phyloP scores from a whole-genome alignment of 768 basidiomycete species.

The Mycena capillaripes region DNA sequence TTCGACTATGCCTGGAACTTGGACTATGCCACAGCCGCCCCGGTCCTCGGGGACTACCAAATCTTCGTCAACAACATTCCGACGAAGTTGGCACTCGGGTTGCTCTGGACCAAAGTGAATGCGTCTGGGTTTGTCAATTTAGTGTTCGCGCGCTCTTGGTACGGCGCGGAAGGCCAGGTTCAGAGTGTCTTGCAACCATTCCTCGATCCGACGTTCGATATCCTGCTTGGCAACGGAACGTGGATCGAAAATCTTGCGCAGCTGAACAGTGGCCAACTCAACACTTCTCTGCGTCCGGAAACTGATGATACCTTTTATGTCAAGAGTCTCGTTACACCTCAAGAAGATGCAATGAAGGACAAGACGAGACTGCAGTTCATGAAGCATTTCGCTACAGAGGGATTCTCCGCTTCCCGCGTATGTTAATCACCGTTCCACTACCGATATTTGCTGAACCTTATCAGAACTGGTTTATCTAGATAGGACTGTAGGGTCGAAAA shows the following conservation, averaged over 20 bases:
- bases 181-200: constrained; percentile 49
- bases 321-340: constrained; percentile 56
- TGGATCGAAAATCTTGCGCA: constrained; percentile 49
- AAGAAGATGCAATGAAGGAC: constrained; percentile 45
- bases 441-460: not conserved
- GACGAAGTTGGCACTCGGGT: constrained; percentile 47
- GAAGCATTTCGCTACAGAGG: constrained; percentile 53
- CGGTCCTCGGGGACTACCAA: constrained; percentile 35
- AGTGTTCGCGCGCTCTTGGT: constrained; percentile 53
- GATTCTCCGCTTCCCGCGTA: constrained; percentile 36
- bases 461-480: constrained; percentile 42
- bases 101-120: constrained; percentile 45
- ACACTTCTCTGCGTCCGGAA: constrained; percentile 45
- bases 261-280: constrained; percentile 41
- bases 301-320: constrained; percentile 57
- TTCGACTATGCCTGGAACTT: constrained; percentile 48
- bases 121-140: constrained; percentile 43
- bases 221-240: constrained; percentile 38
- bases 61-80: constrained; percentile 49
- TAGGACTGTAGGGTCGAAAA: constrained; percentile 46
- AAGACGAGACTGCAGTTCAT: constrained; percentile 51
- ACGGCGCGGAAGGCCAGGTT: constrained; percentile 45
- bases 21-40: not conserved
- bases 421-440: not conserved
- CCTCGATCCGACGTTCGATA: constrained; percentile 38